phyloP scores from a whole-genome alignment of 2,329 filamentous ascomycete genomes.

The Diaporthe vaccinii region DNA sequence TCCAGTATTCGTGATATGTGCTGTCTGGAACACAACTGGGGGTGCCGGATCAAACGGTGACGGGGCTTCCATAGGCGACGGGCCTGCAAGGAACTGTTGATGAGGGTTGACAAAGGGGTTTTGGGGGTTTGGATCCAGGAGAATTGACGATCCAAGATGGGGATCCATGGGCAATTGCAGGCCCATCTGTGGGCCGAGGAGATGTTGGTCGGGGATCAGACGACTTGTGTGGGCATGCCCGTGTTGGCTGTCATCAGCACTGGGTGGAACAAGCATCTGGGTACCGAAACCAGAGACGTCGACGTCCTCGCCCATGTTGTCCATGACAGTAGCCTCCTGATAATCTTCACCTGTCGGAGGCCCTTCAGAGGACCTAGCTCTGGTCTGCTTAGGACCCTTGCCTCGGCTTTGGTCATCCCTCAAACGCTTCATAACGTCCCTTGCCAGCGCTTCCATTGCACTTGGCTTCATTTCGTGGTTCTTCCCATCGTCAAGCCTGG shows the following conservation, averaged over 20 bases:
- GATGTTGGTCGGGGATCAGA: slow-evolving; percentile 39
- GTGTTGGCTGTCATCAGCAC: slow-evolving; percentile 45
- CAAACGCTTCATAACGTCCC: slow-evolving; percentile 83
- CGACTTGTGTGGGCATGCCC: slow-evolving; percentile 31
- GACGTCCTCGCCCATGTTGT: slow-evolving; percentile 17
- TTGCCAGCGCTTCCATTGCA: slow-evolving; percentile 78
- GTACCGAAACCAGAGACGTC: slow-evolving; percentile 30
- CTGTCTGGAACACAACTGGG: slow-evolving; percentile 20
- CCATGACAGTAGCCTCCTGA: slow-evolving; percentile 47
- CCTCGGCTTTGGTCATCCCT: slow-evolving; percentile 75
- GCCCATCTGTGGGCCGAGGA: slow-evolving; percentile 42
- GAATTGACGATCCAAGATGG: slow-evolving; percentile 53
- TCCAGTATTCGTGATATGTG: slow-evolving; percentile 30
- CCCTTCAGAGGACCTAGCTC: slow-evolving; percentile 27
- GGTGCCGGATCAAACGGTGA: slow-evolving; percentile 36
- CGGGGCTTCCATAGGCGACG: slow-evolving; percentile 45
- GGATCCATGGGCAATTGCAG: slow-evolving; percentile 65
- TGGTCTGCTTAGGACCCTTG: slow-evolving; percentile 38
- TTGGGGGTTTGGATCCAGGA: slow-evolving; percentile 55
- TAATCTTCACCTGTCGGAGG: slow-evolving; percentile 52
- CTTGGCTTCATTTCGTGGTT: slow-evolving; percentile 72
- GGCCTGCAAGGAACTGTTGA: slow-evolving; percentile 47
- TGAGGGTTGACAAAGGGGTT: slow-evolving; percentile 52
- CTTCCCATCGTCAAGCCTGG: slow-evolving; percentile 65
- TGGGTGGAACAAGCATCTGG: slow-evolving; percentile 32